Percentiles rank a stretch among this genome's conserved stretches.
These are phyloP conservation scores for Phytopythium oedochilum DNA, from an alignment of 352 stramenopile genomes.

Conservation along the genomic window DNA sequence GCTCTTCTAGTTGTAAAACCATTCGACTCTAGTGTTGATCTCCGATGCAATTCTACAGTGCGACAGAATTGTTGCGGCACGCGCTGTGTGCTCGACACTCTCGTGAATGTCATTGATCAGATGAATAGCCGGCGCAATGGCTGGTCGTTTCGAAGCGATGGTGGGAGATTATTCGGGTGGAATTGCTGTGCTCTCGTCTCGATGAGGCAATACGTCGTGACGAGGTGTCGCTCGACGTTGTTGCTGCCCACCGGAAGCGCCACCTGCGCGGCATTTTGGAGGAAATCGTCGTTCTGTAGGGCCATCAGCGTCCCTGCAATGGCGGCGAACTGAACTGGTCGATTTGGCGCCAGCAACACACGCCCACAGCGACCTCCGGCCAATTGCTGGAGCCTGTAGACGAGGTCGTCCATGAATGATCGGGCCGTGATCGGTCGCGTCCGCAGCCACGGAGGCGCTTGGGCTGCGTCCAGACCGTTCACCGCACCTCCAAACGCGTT, in stretches of 20 bases:
- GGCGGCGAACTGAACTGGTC: not conserved
- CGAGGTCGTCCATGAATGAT: constrained; percentile 1
- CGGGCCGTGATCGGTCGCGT: constrained; percentile 1
- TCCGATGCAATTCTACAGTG: constrained; percentile 9
- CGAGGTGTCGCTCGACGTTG: constrained; percentile 11
- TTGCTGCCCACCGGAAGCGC: constrained; percentile 6
- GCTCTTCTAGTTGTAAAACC: constrained; percentile 11
- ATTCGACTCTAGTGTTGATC: constrained; percentile 6
- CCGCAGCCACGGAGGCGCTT: not conserved
- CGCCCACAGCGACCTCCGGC: not conserved
- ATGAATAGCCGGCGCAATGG: constrained; percentile 9
- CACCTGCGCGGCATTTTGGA: constrained; percentile 10
- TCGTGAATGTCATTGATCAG: not conserved
- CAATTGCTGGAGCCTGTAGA: not conserved
- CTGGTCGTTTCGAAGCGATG: not conserved
- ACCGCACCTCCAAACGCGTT: constrained; percentile 11
- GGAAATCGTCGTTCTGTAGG: constrained; percentile 10
- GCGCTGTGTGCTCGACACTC: no score
- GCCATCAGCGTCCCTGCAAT: not conserved
- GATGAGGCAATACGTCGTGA: constrained; percentile 13
- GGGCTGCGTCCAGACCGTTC: constrained; percentile 8
- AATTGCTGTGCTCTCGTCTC: constrained; percentile 8
- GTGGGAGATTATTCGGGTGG: constrained; percentile 9
- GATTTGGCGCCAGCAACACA: not conserved
- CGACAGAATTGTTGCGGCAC: constrained; percentile 5